Base-by-base conservation (phyloP, 768 basidiomycete species). In the Panellus pusillus region DNA sequence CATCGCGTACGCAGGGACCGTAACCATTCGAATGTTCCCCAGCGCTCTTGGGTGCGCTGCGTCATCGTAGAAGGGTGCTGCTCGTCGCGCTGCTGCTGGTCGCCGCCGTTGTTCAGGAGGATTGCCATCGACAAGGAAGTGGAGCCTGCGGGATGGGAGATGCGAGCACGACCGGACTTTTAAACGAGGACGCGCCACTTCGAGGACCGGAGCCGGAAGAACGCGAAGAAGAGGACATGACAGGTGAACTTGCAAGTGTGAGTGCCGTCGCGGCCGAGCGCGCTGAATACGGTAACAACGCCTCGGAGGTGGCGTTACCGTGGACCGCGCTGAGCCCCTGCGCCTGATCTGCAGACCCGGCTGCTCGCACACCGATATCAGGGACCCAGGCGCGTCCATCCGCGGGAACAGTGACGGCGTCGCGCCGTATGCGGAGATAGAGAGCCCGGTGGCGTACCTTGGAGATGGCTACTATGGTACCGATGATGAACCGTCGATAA, bases 121-220 rank as follows among this genome's bases (percentile, higher is more conserved):
- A 63, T 61, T 29, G 62, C 62, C 62, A 63, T 63, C 29, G 58
- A 47, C n/a, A 45, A 13, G 17, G 48, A 49, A 38, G 38, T 47
- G 17, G 57, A 13, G 53, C 31, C 27, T 56, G 51, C 35, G 51
- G 56, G 20, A 41, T 48, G 42, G 56, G 56, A 6, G 55, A 52
- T 29, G 56, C 51, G 36, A 57, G 38, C 2, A 52, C 43, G 29
- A 53, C 20, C 38, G 17, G 46, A 37, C 51, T 44, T 53, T 57
- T 57, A 57, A 31, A 57, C 20, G 32, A 36, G 32, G 39, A 49
- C 41, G 50, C 50, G 45, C 55, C 24, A 24, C 24, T 6, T 24
- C 6, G 24, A 6, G 2, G 24, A 24, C 24, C 50, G 51, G 37
- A 31, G 27, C 55, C 55, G 20, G 40, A 37, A 35, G 50, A 37